phyloP scores from a whole-genome alignment of 768 basidiomycete genomes.

The Tulasnella sp. region DNA sequence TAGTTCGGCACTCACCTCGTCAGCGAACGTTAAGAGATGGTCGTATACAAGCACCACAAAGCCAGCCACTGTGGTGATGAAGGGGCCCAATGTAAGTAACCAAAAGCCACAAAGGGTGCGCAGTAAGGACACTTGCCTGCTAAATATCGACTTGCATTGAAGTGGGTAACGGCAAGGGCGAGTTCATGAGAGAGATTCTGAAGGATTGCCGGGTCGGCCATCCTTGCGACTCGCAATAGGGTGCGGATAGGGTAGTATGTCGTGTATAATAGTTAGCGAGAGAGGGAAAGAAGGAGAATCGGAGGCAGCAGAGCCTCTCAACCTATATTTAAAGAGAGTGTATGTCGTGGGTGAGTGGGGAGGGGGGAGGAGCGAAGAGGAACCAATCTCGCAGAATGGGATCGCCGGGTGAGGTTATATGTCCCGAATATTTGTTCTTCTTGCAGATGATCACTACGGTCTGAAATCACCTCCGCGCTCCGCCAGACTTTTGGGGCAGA shows the following conservation, averaged over 20 bases:
- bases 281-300: neutral
- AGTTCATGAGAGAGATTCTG: neutral
- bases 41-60: conserved; percentile 15
- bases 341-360: neutral
- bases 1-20: neutral
- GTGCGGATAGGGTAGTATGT: neutral
- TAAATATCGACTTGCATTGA: conserved; percentile 6
- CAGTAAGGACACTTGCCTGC: neutral
- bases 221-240: neutral
- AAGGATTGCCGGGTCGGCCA: neutral
- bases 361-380: neutral
- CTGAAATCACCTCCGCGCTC: neutral
- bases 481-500: neutral
- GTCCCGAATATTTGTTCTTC: neutral
- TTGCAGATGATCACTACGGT: neutral
- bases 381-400: neutral
- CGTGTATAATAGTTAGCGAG: neutral
- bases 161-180: neutral
- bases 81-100: neutral
- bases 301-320: neutral
- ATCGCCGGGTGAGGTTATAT: neutral
- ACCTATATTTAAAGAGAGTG: neutral
- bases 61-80: conserved; percentile 9
- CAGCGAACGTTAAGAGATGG: conserved; percentile 14
- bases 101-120: neutral